Base-by-base conservation (phyloP, 2,329 filamentous ascomycete species). In the Penicillium thymicola region DNA sequence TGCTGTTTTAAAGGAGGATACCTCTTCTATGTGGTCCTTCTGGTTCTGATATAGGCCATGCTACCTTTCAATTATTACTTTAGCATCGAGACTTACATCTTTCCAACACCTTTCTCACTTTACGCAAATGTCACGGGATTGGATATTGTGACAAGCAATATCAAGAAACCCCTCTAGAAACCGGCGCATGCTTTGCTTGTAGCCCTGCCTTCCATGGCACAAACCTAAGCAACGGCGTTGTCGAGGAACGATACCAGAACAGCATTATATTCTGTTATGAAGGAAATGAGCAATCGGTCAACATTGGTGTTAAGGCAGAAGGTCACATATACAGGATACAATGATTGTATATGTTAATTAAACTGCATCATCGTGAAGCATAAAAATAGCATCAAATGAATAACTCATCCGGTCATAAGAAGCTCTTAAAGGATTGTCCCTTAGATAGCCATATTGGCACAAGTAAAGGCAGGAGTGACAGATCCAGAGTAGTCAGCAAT, bases 401-500 rank as follows among this genome's bases (percentile, higher is more conserved):
- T 16, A 7, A 32, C 21, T 9, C 5, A 42, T 34, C 23, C 14
- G 14, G 14, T 21, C 23, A 50, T 4, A 18, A 32, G 14, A 14
- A 23, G 18, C 18, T 34, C 16, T n/a, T 9, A 11, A 23, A 25
- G 18, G 10, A 7, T 5, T 16, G 2, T 8, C 18, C 18, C 13
- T 72, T 70, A 81, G n/a, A 82, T 74, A 23, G 78, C 69, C 54
- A 80, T 58, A 67, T 81, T 78, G 5, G 75, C 74, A 70, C 80
- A 82, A 38, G 75, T 78, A 57, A 82, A 82, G 3, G 79, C 78
- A 11, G 79, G 79, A 37, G 69, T 74, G 1, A 74, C 73, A 23
- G 65, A 60, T 2, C 75, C 74, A 2, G 75, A 69, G 54, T 82
- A 82, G 68, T 82, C 80, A 4, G 71, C 73, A 53, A 81, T 81